Base-by-base conservation (phyloP, 2,329 filamentous ascomycete genomes). In the Neopestalotiopsis sp. region DNA sequence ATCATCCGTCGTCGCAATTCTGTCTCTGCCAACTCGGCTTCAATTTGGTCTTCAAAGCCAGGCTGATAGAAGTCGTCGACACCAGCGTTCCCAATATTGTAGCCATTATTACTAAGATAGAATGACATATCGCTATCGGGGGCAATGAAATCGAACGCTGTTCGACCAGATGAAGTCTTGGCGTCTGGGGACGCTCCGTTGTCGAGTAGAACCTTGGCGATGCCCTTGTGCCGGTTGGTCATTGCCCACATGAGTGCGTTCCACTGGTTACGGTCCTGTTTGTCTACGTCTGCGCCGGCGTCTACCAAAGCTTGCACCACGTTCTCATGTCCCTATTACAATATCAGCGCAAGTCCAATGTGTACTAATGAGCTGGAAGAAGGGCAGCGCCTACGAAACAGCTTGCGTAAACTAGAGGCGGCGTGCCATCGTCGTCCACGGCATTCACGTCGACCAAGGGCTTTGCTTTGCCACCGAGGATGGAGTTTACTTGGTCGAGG, bases 171-270 rank as follows among this genome's bases (percentile, higher is more conserved):
- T 0, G 94, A 96, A 1, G 96, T 98, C 79, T 97, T 97, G 74
- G 97, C 92, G 76, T 98, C 95, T 3, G 95, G 92, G n/a, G 95
- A 97, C 24, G 96, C 96, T 17, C 95, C 95, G 76, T 96, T 93
- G 79, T 99, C 95, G 42, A 99, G 88, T 17, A 99, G 84, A 12
- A 94, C 86, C 81, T 98, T 98, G 45, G 95, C 95, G 73, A 99
- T 99, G 62, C 91, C 91, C 82, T 98, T 98, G 82, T 99, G 96
- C 68, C 95, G 87, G 80, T 99, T 99, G 68, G 96, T 99, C 94
- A 98, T 98, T 64, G 96, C 95, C 96, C 96, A 99, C 95, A 99
- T 99, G 70, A 99, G 86, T 14, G 96, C 93, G 76, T 94, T 98
- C 96, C 96, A 99, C 77, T 97, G 92, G 78, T 98, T 98, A 71